Conservation (phyloP, 2,329 filamentous ascomycete species). For the Xylariomycetidae sp. region DNA sequence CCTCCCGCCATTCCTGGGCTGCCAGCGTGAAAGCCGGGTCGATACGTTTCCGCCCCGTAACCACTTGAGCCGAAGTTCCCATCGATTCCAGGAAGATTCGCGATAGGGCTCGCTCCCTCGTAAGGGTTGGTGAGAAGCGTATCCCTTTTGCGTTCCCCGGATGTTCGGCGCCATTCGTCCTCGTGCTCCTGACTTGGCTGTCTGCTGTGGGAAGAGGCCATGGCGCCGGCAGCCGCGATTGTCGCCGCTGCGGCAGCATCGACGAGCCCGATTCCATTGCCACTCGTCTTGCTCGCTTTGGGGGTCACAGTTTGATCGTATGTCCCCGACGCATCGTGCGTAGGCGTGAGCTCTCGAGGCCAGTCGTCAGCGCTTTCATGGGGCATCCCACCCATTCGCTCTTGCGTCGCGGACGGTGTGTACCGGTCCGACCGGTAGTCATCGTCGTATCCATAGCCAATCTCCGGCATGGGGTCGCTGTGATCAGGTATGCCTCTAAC, state of each 20-base stretch:
- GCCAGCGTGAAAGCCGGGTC: constrained; percentile 44
- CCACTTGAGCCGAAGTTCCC: constrained; percentile 37
- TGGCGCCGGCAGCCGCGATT: constrained; percentile 42
- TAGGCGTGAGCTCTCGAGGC: constrained; percentile 27
- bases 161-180: constrained; percentile 59
- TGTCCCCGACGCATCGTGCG: constrained; percentile 22
- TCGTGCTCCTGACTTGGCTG: constrained; percentile 53
- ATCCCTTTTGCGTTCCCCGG: constrained; percentile 58
- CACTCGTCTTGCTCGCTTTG: constrained; percentile 23
- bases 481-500: constrained; percentile 64
- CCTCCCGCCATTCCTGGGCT: constrained; percentile 56
- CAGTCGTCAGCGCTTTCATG: constrained; percentile 24
- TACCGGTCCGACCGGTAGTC: constrained; percentile 51
- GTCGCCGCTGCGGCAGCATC: constrained; percentile 48
- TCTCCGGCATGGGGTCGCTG: constrained; percentile 69
- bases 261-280: constrained; percentile 35
- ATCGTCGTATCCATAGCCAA: constrained; percentile 58
- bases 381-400: constrained; percentile 53
- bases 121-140: constrained; percentile 63
- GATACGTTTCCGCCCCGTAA: constrained; percentile 32
- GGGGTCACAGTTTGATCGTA: constrained; percentile 26
- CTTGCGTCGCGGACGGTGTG: constrained; percentile 77
- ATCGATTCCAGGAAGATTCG: constrained; percentile 44
- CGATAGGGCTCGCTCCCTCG: constrained; percentile 58
- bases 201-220: constrained; percentile 42